Conservation (phyloP, 1,139 yeast genomes). For the Tardiomyces depauwii region DNA sequence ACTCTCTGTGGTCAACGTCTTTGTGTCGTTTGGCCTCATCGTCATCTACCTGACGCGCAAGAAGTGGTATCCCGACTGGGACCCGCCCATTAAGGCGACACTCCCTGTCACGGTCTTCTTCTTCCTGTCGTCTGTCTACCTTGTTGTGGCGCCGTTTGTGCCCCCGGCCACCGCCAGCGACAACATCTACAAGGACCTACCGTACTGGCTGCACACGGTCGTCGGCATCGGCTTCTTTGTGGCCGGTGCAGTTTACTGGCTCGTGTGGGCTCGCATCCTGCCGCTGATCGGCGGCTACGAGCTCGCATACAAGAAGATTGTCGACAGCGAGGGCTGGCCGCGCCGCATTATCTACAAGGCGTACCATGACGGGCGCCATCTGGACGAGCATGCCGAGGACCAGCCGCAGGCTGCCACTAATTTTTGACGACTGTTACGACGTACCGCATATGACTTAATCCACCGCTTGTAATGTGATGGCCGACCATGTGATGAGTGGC, state of each 20-base stretch:
- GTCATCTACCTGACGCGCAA: conserved; percentile 47
- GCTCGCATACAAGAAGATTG: conserved; percentile 44
- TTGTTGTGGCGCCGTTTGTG: conserved; percentile 70
- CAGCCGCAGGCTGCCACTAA: no score
- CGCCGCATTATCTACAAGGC: conserved; percentile 44
- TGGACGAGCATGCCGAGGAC: not conserved
- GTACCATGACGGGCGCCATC: conserved; percentile 1
- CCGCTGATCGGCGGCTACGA: conserved; percentile 52
- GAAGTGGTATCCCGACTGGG: conserved; percentile 45
- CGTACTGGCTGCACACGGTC: conserved; percentile 75
- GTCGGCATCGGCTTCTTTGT: conserved; percentile 73
- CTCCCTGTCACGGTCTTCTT: conserved; percentile 57
- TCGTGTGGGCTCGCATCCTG: conserved; percentile 49
- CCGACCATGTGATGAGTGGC: no score
- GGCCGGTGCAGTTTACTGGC: conserved; percentile 62
- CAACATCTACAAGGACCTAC: conserved; percentile 52
- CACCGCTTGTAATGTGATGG: no score
- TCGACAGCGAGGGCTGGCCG: conserved; percentile 69
- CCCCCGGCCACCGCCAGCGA: conserved; percentile 56
- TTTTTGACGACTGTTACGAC: no score
- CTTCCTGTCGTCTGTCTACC: conserved; percentile 54
- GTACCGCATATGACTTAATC: no score
- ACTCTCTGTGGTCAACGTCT: conserved; percentile 56
- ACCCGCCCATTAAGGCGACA: conserved; percentile 64
- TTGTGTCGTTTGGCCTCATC: conserved; percentile 61